These are phyloP conservation scores for Chrysanthemum seticuspe DNA, from an alignment of 129 eudicot genomes.

Conservation along the genomic window DNA sequence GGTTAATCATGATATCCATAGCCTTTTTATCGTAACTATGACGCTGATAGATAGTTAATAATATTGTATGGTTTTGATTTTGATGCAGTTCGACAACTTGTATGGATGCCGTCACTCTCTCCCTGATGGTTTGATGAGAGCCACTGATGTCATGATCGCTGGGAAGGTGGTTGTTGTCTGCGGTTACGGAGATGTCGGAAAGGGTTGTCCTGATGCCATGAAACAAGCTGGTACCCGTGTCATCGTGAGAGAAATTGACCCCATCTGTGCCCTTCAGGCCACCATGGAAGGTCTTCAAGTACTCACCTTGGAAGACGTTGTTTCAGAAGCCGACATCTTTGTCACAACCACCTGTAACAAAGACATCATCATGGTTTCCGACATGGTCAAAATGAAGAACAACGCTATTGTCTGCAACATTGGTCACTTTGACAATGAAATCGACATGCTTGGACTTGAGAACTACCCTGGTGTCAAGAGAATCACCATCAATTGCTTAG, in stretches of 20 bases:
- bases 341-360: conserved; percentile 55
- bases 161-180: conserved; percentile 44
- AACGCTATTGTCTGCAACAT: conserved; percentile 50
- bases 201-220: conserved; percentile 55
- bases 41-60: too few relatives aligned
- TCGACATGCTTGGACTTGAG: too few relatives aligned
- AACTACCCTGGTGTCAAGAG: too few relatives aligned
- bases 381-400: conserved; percentile 48
- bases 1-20: too few relatives aligned
- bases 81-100: conserved; percentile 43
- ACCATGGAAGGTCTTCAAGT: conserved; percentile 50
- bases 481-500: too few relatives aligned
- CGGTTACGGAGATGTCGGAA: conserved; percentile 46
- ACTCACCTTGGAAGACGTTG: conserved; percentile 43
- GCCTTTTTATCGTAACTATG: too few relatives aligned
- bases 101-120: conserved; percentile 57
- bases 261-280: conserved; percentile 53
- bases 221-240: conserved; percentile 59
- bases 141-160: conserved; percentile 54
- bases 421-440: too few relatives aligned
- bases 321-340: conserved; percentile 44
- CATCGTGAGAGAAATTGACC: conserved; percentile 52
- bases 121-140: conserved; percentile 58
- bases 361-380: conserved; percentile 51
- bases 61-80: not conserved